These are phyloP conservation scores for Trichoderma brevicompactum DNA, from an alignment of 2,329 filamentous ascomycete species.

Conservation along the genomic window DNA sequence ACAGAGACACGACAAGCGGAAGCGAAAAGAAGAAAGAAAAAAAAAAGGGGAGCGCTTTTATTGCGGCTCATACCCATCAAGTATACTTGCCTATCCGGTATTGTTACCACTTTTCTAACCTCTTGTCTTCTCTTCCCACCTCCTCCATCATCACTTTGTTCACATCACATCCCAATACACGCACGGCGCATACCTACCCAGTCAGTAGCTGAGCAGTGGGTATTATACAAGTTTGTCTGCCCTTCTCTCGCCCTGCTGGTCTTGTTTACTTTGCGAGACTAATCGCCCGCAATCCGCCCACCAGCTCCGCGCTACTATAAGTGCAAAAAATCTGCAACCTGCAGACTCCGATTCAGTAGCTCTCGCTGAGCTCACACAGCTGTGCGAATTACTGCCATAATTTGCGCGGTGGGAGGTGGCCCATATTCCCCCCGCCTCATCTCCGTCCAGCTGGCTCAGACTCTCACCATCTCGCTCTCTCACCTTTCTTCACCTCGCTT, in stretches of 20 bases:
- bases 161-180: slow-evolving; percentile 14
- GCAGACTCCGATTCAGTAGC: slow-evolving; percentile 22
- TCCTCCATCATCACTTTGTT: slow-evolving; percentile 1
- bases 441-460: slow-evolving; percentile 14
- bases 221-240: slow-evolving; percentile 9
- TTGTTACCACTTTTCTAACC: slow-evolving; percentile 8
- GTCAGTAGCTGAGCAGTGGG: slow-evolving; percentile 12
- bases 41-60: slow-evolving; percentile 1
- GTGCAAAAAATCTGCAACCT: slow-evolving; percentile 18
- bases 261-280: slow-evolving; percentile 13
- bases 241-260: background rate
- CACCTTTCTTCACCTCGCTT: slow-evolving; percentile 27
- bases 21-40: background rate
- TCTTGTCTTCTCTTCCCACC: background rate
- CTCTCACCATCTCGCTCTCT: slow-evolving; percentile 24
- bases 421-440: slow-evolving; percentile 20
- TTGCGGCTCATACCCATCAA: background rate
- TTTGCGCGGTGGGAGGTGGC: slow-evolving; percentile 23
- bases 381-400: slow-evolving; percentile 11
- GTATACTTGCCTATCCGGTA: slow-evolving; percentile 11
- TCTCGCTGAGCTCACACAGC: slow-evolving; percentile 9
- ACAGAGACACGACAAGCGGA: background rate
- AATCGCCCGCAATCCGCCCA: slow-evolving; percentile 21
- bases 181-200: background rate
- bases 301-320: slow-evolving; percentile 13